These are phyloP conservation scores for Gynostemma pentaphyllum DNA, from an alignment of 306 rosid species.

Conservation along the genomic window DNA sequence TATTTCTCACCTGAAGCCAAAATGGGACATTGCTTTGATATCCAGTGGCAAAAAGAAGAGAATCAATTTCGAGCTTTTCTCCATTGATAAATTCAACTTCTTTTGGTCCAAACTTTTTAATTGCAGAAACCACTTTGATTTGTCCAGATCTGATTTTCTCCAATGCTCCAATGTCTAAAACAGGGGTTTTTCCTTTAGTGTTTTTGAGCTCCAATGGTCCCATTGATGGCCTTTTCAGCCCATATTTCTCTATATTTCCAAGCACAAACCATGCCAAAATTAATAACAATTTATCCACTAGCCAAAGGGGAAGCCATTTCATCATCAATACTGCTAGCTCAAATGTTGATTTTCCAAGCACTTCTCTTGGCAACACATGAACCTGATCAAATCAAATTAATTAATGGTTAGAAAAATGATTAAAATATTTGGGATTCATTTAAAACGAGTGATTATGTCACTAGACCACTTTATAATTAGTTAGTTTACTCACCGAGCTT, in stretches of 20 bases:
- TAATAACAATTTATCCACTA: conserved; percentile 59
- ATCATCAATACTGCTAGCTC: conserved; percentile 56
- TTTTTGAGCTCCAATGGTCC: conserved; percentile 78
- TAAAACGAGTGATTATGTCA: too few relatives aligned
- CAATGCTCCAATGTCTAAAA: conserved; percentile 74
- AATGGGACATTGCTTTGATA: conserved; percentile 93
- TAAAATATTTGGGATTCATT: too few relatives aligned
- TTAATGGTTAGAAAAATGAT: conserved; percentile 12
- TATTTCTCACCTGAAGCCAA: conserved; percentile 81
- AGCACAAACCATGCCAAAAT: conserved; percentile 52
- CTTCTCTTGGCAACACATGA: conserved; percentile 73
- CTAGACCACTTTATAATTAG: not conserved
- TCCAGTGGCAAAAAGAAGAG: conserved; percentile 75
- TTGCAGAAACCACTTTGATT: conserved; percentile 57
- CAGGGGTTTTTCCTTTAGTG: conserved; percentile 80
- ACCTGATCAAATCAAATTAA: conserved; percentile 33
- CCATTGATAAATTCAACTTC: conserved; percentile 56
- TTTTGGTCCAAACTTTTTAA: conserved; percentile 30
- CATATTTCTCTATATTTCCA: conserved; percentile 51
- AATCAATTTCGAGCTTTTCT: conserved; percentile 37
- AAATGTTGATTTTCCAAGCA: conserved; percentile 66
- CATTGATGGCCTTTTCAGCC: conserved; percentile 55
- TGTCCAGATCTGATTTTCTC: conserved; percentile 73
- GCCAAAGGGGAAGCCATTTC: conserved; percentile 83
- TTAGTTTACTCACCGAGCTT: conserved; percentile 46